A percentile compares a stretch with the other conserved stretches of the same genome.
phyloP scores from a whole-genome alignment of 2,329 filamentous ascomycete species.

The Ophiocordyceps camponoti-saundersi region DNA sequence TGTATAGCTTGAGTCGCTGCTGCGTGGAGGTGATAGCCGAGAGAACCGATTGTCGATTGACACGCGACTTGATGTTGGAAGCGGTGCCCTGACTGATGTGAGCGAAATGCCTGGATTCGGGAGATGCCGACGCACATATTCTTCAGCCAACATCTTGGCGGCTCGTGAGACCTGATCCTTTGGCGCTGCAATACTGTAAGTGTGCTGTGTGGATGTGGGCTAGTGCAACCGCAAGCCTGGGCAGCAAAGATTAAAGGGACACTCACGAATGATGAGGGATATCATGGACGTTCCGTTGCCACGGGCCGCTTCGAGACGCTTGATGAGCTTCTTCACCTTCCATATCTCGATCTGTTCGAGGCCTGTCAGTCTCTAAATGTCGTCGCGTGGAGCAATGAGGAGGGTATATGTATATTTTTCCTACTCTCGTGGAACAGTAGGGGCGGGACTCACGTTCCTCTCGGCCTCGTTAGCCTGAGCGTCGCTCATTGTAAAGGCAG shows the following conservation, averaged over 20 bases:
- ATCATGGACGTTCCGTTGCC: constrained; percentile 99
- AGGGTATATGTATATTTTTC: constrained; percentile 3
- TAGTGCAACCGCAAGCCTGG: neutral
- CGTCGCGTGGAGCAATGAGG: constrained; percentile 1
- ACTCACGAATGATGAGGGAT: constrained; percentile 91
- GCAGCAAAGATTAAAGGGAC: neutral
- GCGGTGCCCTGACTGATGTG: constrained; percentile 55
- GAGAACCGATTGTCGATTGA: constrained; percentile 94
- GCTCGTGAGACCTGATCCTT: constrained; percentile 96
- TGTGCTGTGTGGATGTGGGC: neutral
- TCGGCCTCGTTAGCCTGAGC: constrained; percentile 81
- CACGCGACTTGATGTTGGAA: constrained; percentile 98
- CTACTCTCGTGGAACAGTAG: neutral
- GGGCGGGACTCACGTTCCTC: constrained; percentile 56
- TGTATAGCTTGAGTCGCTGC: constrained; percentile 97
- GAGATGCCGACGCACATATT: constrained; percentile 52
- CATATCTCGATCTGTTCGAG: constrained; percentile 48
- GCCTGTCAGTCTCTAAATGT: neutral
- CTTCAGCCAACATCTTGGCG: constrained; percentile 99
- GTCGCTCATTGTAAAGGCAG: constrained; percentile 59
- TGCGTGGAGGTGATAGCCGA: constrained; percentile 98
- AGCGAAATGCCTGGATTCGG: constrained; percentile 1
- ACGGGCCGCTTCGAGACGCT: constrained; percentile 88
- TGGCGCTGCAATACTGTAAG: constrained; percentile 42
- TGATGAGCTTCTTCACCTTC: constrained; percentile 99